Evolutionary conservation across 2,329 filamentous ascomycete genomes (phyloP).

Genomic region (Xylaria sp.): DNA sequence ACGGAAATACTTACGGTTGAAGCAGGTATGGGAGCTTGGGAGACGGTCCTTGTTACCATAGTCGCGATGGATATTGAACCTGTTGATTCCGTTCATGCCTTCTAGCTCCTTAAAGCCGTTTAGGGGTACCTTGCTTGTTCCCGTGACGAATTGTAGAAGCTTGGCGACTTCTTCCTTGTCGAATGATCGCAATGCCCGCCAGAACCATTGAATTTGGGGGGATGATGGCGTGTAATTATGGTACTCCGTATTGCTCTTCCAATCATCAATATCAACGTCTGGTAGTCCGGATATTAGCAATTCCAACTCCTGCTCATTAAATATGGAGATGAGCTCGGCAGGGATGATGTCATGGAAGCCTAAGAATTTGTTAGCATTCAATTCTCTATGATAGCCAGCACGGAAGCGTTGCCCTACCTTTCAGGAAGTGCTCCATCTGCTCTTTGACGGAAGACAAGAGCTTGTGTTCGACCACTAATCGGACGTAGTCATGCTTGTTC

Average conservation of each 20-base stretch:
- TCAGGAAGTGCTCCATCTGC: constrained; percentile 92
- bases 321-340: constrained; percentile 92
- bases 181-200: constrained; percentile 95
- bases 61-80: constrained; percentile 98
- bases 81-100: constrained; percentile 97
- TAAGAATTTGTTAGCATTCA: constrained; percentile 52
- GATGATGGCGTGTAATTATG: constrained; percentile 97
- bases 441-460: constrained; percentile 91
- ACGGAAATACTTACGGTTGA: constrained; percentile 84
- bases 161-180: constrained; percentile 99
- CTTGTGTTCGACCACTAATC: constrained; percentile 92
- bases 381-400: constrained; percentile 17
- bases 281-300: constrained; percentile 95
- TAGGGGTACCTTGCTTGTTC: constrained; percentile 96
- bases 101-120: constrained; percentile 99
- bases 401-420: constrained; percentile 65
- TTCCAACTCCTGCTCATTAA: constrained; percentile 98
- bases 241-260: constrained; percentile 99
- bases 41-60: constrained; percentile 96
- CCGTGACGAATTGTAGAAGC: constrained; percentile 96
- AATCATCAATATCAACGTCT: constrained; percentile 97
- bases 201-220: constrained; percentile 99
- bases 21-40: constrained; percentile 97
- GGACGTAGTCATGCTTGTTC: constrained; percentile 98
- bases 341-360: constrained; percentile 99